Evolutionary conservation across 1,284 basidiomycete species (phyloP).

Genomic region (Athelia psychrophila): DNA sequence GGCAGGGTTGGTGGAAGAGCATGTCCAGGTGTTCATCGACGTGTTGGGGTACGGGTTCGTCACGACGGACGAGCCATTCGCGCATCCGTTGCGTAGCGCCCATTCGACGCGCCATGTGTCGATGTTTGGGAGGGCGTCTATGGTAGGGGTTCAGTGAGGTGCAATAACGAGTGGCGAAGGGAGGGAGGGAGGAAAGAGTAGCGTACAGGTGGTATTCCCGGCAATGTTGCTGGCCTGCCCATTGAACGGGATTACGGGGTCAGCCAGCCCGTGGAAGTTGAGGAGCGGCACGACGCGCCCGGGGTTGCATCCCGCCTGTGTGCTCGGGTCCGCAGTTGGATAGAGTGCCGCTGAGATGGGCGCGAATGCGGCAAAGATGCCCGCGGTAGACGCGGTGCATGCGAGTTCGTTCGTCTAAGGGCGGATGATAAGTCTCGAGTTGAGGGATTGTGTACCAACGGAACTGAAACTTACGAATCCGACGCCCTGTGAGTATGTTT

Average conservation of each 20-base stretch:
- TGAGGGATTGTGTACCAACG: too few species aligned
- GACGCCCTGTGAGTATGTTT: neutral
- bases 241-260: neutral
- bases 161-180: neutral
- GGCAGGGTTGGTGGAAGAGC: neutral
- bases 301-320: neutral
- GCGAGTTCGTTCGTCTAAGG: constrained; percentile 7
- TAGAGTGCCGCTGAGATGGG: constrained; percentile 15
- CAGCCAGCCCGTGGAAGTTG: constrained; percentile 2
- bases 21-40: neutral
- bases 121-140: constrained; percentile 2
- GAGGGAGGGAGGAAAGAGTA: neutral
- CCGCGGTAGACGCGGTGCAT: constrained; percentile 15
- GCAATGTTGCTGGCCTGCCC: neutral
- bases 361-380: constrained; percentile 16
- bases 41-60: too few species aligned
- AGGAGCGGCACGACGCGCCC: neutral
- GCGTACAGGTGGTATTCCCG: neutral
- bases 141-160: too few species aligned
- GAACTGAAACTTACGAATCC: neutral
- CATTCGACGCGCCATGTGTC: neutral
- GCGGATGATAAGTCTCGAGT: too few species aligned
- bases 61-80: too few species aligned
- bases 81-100: neutral
- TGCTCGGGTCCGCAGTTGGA: neutral